Evolutionary conservation across 192 early-diverging fungal species (phyloP), one percentile per base, ranked within the genome.

Genomic region (Allomyces macrogynus): DNA sequence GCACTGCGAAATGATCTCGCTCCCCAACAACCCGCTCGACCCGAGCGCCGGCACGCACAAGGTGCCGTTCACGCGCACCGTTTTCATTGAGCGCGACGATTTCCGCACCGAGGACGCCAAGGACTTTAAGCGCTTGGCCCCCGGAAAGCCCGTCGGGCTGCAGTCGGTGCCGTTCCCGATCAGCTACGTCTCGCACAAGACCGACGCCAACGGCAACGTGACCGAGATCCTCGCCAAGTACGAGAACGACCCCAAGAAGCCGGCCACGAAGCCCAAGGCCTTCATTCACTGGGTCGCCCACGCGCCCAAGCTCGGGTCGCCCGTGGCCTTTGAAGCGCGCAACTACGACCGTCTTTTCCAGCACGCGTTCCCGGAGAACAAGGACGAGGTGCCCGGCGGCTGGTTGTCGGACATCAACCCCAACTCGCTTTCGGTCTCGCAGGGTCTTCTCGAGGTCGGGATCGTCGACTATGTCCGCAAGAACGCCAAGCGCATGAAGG

Each of bases 211-310:
- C 57, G 97, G 97, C 61, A 86, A 89, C 66, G 76, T 98, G 64
- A 73, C 80, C 23, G 89, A 94, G 72, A 69, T 99, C 27, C 75
- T 84, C 49, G 92, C 87, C 64, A 77, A 77, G 43, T 93, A 91
- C 70, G 89, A 94, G 66, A 83, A 86, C 69, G 77, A 68, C 23
- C 66, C 64, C 1, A 80, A 74, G 23, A 78, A 79, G 69, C 80
- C 74, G 68, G 64, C 66, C 24, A 68, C 75, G 64, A 89, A 90
- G 77, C 92, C 97, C 64, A 99, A 95, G 82, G 87, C 97, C 3
- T 98, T 87, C 75, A 97, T 99, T 77, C 97, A 99, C 72, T 99
- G 97, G 97, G 80, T 99, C 24, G 90, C 89, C 44, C 85, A 95
- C 66, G 89, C 87, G 24, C 78, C 82, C 40, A 81, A 83, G 67